Evolutionary conservation across 257 asterid genomes (phyloP).

Genomic region (Fraxinus cuspidata): DNA sequence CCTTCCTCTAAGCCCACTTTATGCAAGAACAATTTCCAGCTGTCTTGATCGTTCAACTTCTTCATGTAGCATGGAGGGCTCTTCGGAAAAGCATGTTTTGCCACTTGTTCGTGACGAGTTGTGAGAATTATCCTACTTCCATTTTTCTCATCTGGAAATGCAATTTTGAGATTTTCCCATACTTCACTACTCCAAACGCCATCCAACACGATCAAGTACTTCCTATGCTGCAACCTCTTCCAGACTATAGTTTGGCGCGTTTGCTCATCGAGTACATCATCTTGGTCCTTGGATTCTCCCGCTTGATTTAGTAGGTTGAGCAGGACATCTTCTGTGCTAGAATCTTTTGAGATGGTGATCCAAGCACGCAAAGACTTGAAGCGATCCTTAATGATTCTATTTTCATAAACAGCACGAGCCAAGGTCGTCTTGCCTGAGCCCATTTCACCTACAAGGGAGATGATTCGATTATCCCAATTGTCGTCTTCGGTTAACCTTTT

Average conservation of each 20-base stretch:
- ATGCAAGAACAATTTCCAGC: conserved; percentile 21
- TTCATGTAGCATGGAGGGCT: neutral
- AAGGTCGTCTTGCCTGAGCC: conserved; percentile 47
- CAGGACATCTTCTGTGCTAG: conserved; percentile 15
- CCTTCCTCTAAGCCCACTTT: conserved; percentile 22
- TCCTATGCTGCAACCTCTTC: conserved; percentile 16
- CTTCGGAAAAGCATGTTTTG: neutral
- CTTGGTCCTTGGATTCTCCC: conserved; percentile 21
- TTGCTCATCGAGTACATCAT: neutral
- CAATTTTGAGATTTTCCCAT: conserved; percentile 26
- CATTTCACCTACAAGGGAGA: conserved; percentile 31
- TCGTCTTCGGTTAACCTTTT: neutral
- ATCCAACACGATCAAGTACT: conserved; percentile 38
- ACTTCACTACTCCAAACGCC: neutral
- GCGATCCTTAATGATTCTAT: conserved; percentile 6
- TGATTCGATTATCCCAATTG: neutral
- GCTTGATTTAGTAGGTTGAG: conserved; percentile 32
- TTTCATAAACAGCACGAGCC: conserved; percentile 31
- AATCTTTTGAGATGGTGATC: conserved; percentile 24
- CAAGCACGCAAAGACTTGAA: conserved; percentile 29
- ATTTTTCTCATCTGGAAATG: conserved; percentile 18
- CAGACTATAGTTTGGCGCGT: neutral
- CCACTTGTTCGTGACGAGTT: conserved; percentile 8
- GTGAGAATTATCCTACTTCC: conserved; percentile 30
- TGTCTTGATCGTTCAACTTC: neutral